These are phyloP conservation scores for Ogataea paradorogensis DNA, from an alignment of 805 yeast species.

Conservation along the genomic window DNA sequence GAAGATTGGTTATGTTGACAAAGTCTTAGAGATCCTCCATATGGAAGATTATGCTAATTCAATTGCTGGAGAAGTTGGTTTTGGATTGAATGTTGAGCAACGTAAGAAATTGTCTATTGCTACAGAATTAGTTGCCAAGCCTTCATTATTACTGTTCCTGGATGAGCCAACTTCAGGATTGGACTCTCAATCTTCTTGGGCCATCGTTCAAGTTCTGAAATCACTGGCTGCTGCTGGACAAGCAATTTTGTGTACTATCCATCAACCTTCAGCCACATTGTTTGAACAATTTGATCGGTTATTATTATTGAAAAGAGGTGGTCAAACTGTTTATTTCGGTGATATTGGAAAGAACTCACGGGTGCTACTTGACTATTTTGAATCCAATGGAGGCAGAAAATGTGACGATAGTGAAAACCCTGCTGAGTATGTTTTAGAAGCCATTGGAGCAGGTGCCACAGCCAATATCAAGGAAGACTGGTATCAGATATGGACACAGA, in stretches of 20 bases:
- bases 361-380: constrained; percentile 45
- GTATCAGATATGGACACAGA: constrained; percentile 56
- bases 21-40: constrained; percentile 37
- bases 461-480: constrained; percentile 58
- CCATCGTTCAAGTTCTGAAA: constrained; percentile 50
- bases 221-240: constrained; percentile 51
- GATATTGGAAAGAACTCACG: constrained; percentile 47
- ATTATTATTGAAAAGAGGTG: constrained; percentile 48
- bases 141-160: constrained; percentile 48
- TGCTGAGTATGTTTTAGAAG: constrained; percentile 71
- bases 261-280: constrained; percentile 47
- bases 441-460: constrained; percentile 81
- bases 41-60: constrained; percentile 52
- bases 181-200: constrained; percentile 60
- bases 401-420: constrained; percentile 65
- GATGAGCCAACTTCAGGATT: constrained; percentile 64
- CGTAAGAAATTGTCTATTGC: constrained; percentile 54
- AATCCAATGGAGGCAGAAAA: constrained; percentile 56
- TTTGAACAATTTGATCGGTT: constrained; percentile 44
- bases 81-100: constrained; percentile 54
- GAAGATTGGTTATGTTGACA: constrained; percentile 43
- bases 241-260: constrained; percentile 58
- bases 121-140: constrained; percentile 54
- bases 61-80: constrained; percentile 44
- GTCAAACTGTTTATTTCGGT: constrained; percentile 53